These are phyloP conservation scores for Quillaja saponaria DNA, from an alignment of 306 rosid genomes.

Conservation along the genomic window DNA sequence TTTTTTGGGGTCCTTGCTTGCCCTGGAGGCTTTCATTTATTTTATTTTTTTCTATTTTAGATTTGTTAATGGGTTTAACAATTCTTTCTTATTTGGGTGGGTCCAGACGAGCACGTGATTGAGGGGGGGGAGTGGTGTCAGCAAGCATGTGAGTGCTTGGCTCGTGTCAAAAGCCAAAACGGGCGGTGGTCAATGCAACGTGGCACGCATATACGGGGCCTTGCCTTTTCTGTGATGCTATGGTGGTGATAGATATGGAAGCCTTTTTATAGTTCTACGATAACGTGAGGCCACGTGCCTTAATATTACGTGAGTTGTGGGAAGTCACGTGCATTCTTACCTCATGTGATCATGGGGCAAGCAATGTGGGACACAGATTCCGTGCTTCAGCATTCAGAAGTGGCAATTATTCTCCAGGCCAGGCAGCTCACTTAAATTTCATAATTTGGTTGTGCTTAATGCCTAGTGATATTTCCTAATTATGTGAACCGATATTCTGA, in stretches of 20 bases:
- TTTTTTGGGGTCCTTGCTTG: constrained; percentile 42
- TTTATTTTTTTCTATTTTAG: neutral
- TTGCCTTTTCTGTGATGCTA: constrained; percentile 33
- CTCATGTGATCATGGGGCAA: neutral
- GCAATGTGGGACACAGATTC: constrained; percentile 17
- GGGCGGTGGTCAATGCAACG: constrained; percentile 73
- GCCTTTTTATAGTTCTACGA: neutral
- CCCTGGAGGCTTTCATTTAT: constrained; percentile 32
- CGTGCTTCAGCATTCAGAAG: neutral
- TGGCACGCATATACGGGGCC: constrained; percentile 36
- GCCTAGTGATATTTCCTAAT: too few relatives aligned
- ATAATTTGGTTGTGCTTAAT: too few relatives aligned
- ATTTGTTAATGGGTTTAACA: neutral
- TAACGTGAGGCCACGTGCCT: constrained; percentile 65
- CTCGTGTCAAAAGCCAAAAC: constrained; percentile 59
- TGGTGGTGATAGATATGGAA: constrained; percentile 9
- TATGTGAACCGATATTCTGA: too few relatives aligned
- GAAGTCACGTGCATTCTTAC: constrained; percentile 18
- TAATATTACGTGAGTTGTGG: constrained; percentile 50
- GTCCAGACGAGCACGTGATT: constrained; percentile 54
- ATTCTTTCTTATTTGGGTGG: constrained; percentile 15
- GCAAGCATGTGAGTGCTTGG: constrained; percentile 59
- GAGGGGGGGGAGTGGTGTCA: constrained; percentile 53
- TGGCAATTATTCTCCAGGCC: too few relatives aligned
- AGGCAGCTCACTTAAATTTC: too few relatives aligned